These are phyloP conservation scores for Eleusine indica DNA, from an alignment of 176 grass and related monocot genomes.

Conservation along the genomic window DNA sequence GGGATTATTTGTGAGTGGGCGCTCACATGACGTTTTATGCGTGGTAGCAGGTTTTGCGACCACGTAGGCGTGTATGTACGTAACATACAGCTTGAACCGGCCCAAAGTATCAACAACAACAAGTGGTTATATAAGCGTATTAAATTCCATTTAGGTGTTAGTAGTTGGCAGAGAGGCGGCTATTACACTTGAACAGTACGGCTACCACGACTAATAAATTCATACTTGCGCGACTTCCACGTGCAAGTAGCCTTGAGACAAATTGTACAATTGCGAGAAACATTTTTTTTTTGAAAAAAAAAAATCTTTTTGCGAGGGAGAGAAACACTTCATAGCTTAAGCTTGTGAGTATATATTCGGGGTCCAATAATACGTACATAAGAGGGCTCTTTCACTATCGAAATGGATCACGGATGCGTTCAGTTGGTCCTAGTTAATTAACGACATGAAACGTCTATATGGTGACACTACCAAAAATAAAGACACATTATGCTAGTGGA, in stretches of 20 bases:
- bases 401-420: background rate
- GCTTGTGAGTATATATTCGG: background rate
- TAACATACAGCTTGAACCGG: background rate
- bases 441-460: background rate
- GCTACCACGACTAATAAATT: no score
- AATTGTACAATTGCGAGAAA: no score
- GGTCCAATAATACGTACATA: no score
- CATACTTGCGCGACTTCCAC: background rate
- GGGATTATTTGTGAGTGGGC: background rate
- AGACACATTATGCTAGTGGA: background rate
- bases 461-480: background rate
- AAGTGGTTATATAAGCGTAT: background rate
- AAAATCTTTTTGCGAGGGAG: no score
- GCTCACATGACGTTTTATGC: background rate
- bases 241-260: background rate
- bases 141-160: constrained; percentile 12
- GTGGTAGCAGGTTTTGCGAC: background rate
- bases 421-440: constrained; percentile 19
- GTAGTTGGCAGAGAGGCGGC: background rate
- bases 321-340: background rate
- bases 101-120: background rate
- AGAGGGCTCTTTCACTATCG: background rate
- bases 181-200: background rate
- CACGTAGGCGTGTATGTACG: background rate
- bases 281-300: no score